Evolutionary conservation across 2,329 filamentous ascomycete genomes (phyloP), one percentile per base, ranked within the genome.

Genomic region (Bipolaris zeicola): DNA sequence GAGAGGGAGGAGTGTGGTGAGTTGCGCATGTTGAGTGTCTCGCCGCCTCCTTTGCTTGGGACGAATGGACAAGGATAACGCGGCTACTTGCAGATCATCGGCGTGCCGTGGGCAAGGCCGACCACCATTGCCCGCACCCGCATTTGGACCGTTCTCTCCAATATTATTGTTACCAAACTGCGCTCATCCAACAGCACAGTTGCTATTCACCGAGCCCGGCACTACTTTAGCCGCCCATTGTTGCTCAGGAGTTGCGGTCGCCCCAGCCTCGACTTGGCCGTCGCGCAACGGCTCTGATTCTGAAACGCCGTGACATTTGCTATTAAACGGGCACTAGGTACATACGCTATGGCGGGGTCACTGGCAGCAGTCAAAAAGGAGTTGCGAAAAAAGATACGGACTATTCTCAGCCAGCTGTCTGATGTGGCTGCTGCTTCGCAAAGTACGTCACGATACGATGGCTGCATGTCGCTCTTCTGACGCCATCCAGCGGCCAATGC

Each of bases 311-410:
- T 46, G 20, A 73, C 47, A 46, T 52, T 53, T 28, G 50, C 44
- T 34, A 50, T 36, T 22, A 54, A 42, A 36, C 45, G 44, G 13
- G 18, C 39, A 42, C 14, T 31, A 31, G 28, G 10, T 31, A 42
- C 39, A 6, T 8, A 31, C 51, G 44, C 31, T 46, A 75, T 74
- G 58, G 87, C 83, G 38, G 65, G 42, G 43, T 78, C 84, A 49
- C 77, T 92, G 52, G 82, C 82, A 62, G 81, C 83, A 55, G 87
- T 89, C 42, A 96, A 96, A 79, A 88, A 89, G 72, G 88, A 91
- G 66, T 80, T 96, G 59, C 85, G 93, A 55, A 82, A 81, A 60
- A 78, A 84, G 50, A 89, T 96, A 79, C 92, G 89, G 71, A 79
- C 84, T 62, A 82, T 82, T 31, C 82, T 96, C 18, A 82, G 84